These are phyloP conservation scores for Serendipita sp. DNA, from an alignment of 768 basidiomycete genomes.

Conservation along the genomic window DNA sequence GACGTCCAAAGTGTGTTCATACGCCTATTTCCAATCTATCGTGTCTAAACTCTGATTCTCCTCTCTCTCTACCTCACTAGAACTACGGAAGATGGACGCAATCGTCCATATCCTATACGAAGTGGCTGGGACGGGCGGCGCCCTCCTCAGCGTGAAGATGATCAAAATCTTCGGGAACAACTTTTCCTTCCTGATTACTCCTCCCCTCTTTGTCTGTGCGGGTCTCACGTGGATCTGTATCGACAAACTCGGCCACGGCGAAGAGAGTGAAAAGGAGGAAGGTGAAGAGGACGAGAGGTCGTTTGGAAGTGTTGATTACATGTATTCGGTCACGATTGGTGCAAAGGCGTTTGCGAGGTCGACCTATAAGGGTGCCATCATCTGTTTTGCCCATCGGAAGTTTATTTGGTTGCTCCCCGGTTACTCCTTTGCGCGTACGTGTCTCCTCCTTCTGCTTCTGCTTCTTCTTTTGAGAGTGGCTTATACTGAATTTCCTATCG, in stretches of 20 bases:
- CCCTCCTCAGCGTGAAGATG: constrained; percentile 15
- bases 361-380: not conserved
- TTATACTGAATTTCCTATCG: not conserved
- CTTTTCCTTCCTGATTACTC: constrained; percentile 13
- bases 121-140: constrained; percentile 18
- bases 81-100: constrained; percentile 15
- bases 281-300: not conserved
- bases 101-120: constrained; percentile 16
- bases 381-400: constrained; percentile 3
- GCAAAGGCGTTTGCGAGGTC: not conserved
- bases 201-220: constrained; percentile 14
- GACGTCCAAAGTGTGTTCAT: constrained; percentile 14
- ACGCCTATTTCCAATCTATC: not conserved
- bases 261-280: not conserved
- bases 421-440: not conserved
- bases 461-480: not conserved
- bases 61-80: not conserved
- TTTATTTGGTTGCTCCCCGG: constrained; percentile 14
- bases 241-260: not conserved
- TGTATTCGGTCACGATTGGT: not conserved
- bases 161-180: constrained; percentile 18
- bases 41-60: not conserved
- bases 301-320: too few relatives aligned
- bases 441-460: not conserved
- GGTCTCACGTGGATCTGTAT: constrained; percentile 12